These are phyloP conservation scores for Leccinum angustisporum DNA, from an alignment of 1,284 basidiomycete genomes.

Conservation along the genomic window DNA sequence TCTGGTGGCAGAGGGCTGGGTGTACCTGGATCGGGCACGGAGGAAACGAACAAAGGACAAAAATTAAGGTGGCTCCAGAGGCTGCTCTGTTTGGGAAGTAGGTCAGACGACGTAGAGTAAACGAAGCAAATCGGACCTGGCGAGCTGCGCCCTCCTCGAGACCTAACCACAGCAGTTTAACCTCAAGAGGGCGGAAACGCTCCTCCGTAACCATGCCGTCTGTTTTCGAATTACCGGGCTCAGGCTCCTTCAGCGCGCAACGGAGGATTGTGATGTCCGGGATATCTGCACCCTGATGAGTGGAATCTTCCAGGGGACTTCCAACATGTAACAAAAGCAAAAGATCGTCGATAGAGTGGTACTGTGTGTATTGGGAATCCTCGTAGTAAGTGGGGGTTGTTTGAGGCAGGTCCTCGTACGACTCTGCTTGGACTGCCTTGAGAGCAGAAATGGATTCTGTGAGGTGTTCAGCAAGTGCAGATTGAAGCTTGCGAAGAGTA, in stretches of 20 bases:
- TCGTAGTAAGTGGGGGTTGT: constrained; percentile 48
- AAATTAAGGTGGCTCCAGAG: constrained; percentile 62
- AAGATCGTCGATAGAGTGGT: constrained; percentile 49
- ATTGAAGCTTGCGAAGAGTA: constrained; percentile 34
- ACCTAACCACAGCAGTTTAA: constrained; percentile 54
- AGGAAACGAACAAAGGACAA: constrained; percentile 47
- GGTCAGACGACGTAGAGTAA: constrained; percentile 3
- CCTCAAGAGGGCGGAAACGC: constrained; percentile 56
- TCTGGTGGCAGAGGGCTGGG: constrained; percentile 14
- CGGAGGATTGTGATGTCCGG: constrained; percentile 58
- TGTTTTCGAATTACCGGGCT: constrained; percentile 33
- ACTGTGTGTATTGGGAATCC: constrained; percentile 42
- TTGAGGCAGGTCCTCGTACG: constrained; percentile 55
- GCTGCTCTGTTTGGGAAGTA: constrained; percentile 40
- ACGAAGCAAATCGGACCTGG: constrained; percentile 44
- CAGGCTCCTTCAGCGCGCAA: constrained; percentile 55
- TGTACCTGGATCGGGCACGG: constrained; percentile 16
- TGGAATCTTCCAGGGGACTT: constrained; percentile 24
- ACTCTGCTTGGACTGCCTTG: constrained; percentile 52
- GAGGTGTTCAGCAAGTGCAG: constrained; percentile 51
- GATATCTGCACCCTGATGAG: constrained; percentile 38
- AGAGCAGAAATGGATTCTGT: constrained; percentile 51
- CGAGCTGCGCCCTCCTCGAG: constrained; percentile 43
- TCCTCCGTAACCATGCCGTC: constrained; percentile 53
- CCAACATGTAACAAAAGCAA: constrained; percentile 26